phyloP scores from a whole-genome alignment of 768 basidiomycete genomes.

The Saitozyma podzolica region DNA sequence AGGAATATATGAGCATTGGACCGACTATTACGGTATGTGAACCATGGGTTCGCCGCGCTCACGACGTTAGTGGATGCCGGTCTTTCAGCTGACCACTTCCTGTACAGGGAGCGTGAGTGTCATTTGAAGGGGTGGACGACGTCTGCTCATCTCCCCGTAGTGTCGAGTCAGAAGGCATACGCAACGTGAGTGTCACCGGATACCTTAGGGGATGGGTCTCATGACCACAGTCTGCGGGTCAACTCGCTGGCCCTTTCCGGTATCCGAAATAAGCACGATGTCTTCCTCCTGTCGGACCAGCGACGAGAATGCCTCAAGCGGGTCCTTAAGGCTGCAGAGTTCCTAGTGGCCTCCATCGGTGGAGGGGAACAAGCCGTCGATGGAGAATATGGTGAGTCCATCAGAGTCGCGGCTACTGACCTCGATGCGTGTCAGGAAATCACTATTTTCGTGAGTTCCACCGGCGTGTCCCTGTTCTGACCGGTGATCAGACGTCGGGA shows the following conservation, averaged over 20 bases:
- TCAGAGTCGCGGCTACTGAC: background rate
- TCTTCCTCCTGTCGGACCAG: constrained; percentile 27
- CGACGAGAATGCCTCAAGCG: constrained; percentile 24
- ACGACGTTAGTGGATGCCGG: background rate
- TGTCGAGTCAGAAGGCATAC: constrained; percentile 11
- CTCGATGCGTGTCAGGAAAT: constrained; percentile 6
- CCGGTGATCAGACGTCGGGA: constrained; percentile 12
- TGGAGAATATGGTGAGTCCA: constrained; percentile 14
- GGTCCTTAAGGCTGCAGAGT: constrained; percentile 28
- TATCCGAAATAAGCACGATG: constrained; percentile 30
- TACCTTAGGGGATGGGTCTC: background rate
- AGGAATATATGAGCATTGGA: constrained; percentile 9
- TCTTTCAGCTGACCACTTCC: constrained; percentile 4
- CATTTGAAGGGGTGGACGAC: background rate
- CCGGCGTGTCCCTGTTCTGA: background rate
- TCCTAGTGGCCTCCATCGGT: constrained; percentile 21
- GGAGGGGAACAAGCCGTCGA: constrained; percentile 4
- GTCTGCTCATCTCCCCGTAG: background rate
- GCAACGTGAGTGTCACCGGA: constrained; percentile 7
- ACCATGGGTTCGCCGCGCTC: background rate
- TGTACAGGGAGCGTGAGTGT: constrained; percentile 11
- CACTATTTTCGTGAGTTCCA: constrained; percentile 17
- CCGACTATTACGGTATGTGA: constrained; percentile 10
- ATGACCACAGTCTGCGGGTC: constrained; percentile 17
- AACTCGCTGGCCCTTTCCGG: constrained; percentile 36